Evolutionary conservation across 73 alveolate species (phyloP).

Genomic region (Paramecium tetraurelia): DNA sequence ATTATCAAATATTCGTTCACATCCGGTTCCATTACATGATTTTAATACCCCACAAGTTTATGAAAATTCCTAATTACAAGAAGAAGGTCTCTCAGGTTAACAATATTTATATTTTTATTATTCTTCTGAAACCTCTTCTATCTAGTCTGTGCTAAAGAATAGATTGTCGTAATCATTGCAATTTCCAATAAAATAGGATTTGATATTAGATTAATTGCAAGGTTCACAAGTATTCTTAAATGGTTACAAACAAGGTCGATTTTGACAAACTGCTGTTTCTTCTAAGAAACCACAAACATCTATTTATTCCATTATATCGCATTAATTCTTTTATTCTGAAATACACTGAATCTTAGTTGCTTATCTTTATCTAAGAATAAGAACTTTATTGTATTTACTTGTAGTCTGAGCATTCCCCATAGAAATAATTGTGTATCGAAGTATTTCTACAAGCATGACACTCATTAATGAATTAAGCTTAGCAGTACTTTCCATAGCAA

Average conservation of each 20-base stretch:
- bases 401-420: not conserved
- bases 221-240: not conserved
- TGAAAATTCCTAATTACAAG: not conserved
- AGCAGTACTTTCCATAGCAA: not conserved
- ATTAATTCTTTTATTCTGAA: not conserved
- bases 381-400: not conserved
- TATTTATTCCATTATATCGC: not conserved
- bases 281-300: constrained; percentile 23
- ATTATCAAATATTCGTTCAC: not conserved
- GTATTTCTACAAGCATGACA: constrained; percentile 12
- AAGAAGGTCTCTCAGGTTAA: not conserved
- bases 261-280: not conserved
- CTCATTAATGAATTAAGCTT: not conserved
- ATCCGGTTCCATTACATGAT: not conserved
- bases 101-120: not conserved
- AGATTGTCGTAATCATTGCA: not conserved
- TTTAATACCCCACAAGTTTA: constrained; percentile 1
- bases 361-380: not conserved
- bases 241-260: not conserved
- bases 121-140: too few relatives aligned
- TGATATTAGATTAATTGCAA: not conserved
- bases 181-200: not conserved
- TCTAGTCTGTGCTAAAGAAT: not conserved
- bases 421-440: not conserved
- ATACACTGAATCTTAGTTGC: not conserved